Evolutionary conservation across 2,329 filamentous ascomycete species (phyloP), one percentile per base, ranked within the genome.

Genomic region (Xylariaceae sp.): DNA sequence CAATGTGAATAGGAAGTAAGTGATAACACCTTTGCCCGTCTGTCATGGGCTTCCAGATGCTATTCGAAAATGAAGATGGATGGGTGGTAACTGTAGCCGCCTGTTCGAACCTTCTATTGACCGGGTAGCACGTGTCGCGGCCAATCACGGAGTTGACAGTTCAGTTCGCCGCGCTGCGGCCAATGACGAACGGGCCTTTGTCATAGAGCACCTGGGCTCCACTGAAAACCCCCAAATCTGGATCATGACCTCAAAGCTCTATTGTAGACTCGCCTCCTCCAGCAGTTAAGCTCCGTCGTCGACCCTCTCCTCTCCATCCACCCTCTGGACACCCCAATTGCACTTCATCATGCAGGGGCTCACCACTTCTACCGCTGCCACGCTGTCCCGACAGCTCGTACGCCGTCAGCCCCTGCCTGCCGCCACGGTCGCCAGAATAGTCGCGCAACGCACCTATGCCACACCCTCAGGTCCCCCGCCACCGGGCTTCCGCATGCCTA

Each of bases 401-500:
- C 65, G 62, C 40, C 63, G 60, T n/a, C 62, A 60, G 11, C 59
- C 58, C 17, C 38, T 58, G 44, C 43, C 59, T 14, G 54, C 60
- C 12, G 54, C 54, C 30, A 36, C 55, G 18, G 56, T 62, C 7
- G 56, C 53, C 44, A 58, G 62, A 62, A 66, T 66, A 60, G 62
- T 66, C 61, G 63, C 62, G 60, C 65, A 66, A 47, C 64, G 65
- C 44, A 62, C 57, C 56, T 83, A 83, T 59, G 83, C 86, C 59
- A 84, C 88, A 42, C 89, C 90, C 56, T 77, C 80, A 57, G 90
- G 91, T 43, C 83, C 89, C 59, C 89, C 90, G 59, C 87, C 89
- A 50, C 75, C 83, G 60, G 84, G 85, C 58, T 96, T 96, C 80
- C 85, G 94, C 61, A 77, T 91, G 62, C 81, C 84, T 64, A 80